Evolutionary conservation across 202 grass and related monocot species (phyloP).

Genomic region (Dendrocalamus latiflorus): DNA sequence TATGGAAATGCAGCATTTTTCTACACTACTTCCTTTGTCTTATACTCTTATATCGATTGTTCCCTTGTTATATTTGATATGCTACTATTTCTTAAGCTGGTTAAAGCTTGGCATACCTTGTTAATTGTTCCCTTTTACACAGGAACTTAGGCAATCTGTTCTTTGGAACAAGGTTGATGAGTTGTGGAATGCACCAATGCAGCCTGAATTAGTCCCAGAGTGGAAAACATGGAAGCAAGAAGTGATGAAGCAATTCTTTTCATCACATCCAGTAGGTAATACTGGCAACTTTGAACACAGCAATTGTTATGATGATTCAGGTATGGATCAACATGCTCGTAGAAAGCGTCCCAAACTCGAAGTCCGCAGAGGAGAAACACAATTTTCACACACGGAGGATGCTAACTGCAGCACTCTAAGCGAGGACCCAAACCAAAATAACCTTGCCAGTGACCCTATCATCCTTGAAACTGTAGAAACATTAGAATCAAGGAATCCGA

Average conservation of each 20-base stretch:
- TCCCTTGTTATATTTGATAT: constrained; percentile 21
- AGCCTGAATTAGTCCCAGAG: constrained; percentile 67
- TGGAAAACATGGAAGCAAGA: constrained; percentile 98
- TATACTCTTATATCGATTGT: constrained; percentile 15
- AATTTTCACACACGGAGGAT: constrained; percentile 29
- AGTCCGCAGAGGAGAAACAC: constrained; percentile 51
- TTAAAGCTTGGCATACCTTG: constrained; percentile 20
- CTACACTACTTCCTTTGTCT: background rate
- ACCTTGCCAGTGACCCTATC: constrained; percentile 6
- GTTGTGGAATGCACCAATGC: constrained; percentile 61
- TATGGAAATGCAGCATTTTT: background rate
- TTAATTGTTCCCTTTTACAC: constrained; percentile 34
- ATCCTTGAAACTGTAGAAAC: background rate
- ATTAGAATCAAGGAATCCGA: constrained; percentile 23
- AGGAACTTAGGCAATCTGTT: constrained; percentile 82
- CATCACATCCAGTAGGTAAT: constrained; percentile 46
- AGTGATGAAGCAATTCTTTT: constrained; percentile 70
- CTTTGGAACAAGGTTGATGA: constrained; percentile 66
- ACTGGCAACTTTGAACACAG: constrained; percentile 36
- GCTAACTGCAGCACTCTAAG: constrained; percentile 10
- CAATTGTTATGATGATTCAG: constrained; percentile 31
- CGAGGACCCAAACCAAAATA: background rate
- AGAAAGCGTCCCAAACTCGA: constrained; percentile 86
- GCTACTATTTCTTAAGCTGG: constrained; percentile 11
- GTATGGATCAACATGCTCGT: constrained; percentile 53